phyloP scores from a whole-genome alignment of 2,329 filamentous ascomycete species.

The Gaeumannomyces sp. region DNA sequence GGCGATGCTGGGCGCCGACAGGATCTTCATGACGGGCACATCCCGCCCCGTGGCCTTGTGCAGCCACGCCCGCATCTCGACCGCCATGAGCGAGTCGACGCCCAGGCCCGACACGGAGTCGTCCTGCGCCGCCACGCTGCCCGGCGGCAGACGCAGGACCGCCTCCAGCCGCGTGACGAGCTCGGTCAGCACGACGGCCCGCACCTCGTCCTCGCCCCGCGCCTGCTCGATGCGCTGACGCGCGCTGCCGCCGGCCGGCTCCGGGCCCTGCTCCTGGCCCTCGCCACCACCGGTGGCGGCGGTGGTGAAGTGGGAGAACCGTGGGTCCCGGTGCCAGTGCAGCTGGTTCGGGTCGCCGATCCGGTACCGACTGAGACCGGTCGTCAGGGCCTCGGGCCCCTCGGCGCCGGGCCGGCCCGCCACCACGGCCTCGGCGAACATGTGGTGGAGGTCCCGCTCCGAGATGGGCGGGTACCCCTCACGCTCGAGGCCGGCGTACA shows the following conservation, averaged over 20 bases:
- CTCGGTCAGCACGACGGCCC: conserved; percentile 20
- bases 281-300: conserved; percentile 20
- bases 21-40: conserved; percentile 39
- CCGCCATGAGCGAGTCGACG: conserved; percentile 34
- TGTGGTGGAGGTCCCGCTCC: conserved; percentile 43
- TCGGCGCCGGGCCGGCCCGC: conserved; percentile 28
- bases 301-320: conserved; percentile 33
- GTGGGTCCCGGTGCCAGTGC: conserved; percentile 37
- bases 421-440: conserved; percentile 44
- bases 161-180: conserved; percentile 24
- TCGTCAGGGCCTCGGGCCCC: conserved; percentile 22
- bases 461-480: conserved; percentile 42
- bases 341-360: conserved; percentile 24
- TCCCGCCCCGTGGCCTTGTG: conserved; percentile 33
- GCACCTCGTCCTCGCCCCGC: conserved; percentile 17
- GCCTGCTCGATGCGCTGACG: conserved; percentile 21
- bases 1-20: conserved; percentile 26
- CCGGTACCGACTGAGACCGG: conserved; percentile 33
- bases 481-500: conserved; percentile 34
- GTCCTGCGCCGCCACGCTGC: conserved; percentile 23
- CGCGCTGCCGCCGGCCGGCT: conserved; percentile 3
- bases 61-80: conserved; percentile 40
- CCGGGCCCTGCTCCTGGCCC: conserved; percentile 3
- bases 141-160: conserved; percentile 25
- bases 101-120: conserved; percentile 31